A percentile compares a stretch with the other conserved stretches of the same genome.
Evolutionary conservation across 202 grass and related monocot species (phyloP).

Genomic region (Panicum hallii): DNA sequence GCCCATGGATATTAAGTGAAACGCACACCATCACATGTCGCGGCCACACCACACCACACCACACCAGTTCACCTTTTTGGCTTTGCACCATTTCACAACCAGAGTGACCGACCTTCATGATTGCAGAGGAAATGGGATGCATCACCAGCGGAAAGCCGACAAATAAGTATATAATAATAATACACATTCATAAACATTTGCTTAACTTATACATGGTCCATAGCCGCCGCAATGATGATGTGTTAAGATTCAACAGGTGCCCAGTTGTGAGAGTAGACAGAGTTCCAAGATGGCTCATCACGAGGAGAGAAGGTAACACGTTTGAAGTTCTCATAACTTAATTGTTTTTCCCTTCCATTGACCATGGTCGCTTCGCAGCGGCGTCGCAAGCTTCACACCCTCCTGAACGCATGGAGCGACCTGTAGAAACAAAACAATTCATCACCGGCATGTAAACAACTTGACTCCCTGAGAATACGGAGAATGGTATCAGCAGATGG

Average conservation of each 20-base stretch:
- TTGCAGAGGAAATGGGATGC: background rate
- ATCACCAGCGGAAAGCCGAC: background rate
- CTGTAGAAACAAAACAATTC: background rate
- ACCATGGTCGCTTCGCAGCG: background rate
- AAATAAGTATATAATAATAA: no score
- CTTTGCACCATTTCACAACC: no score
- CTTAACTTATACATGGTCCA: background rate
- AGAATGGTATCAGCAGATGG: slow-evolving; percentile 12
- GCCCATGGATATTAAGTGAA: background rate
- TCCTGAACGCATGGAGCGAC: background rate
- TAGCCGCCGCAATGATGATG: background rate
- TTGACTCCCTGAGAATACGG: background rate
- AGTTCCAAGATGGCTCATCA: background rate
- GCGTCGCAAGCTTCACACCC: background rate
- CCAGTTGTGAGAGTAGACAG: background rate
- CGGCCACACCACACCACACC: background rate
- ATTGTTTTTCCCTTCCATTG: background rate
- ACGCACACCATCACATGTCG: background rate
- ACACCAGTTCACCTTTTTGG: background rate
- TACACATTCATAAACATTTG: background rate
- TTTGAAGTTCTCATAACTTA: background rate
- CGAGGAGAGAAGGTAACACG: background rate
- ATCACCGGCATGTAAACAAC: background rate
- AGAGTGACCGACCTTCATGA: background rate
- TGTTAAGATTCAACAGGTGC: background rate